Percentiles rank a stretch among this genome's conserved stretches.
Evolutionary conservation across 148 eudicot genomes (phyloP).

Genomic region (Silene conica): DNA sequence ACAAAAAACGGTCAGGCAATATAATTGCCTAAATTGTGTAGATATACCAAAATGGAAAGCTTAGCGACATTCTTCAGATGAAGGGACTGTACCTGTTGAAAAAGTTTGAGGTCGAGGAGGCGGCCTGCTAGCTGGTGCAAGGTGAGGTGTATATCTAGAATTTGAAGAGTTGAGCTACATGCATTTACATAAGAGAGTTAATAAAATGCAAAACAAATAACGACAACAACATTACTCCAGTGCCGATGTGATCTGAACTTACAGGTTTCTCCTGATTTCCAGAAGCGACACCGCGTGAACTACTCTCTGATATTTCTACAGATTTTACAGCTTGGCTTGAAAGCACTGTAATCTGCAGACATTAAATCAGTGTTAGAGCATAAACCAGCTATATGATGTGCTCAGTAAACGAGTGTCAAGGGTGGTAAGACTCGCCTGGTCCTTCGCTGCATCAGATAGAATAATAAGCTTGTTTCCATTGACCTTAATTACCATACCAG

Average conservation of each 20-base stretch:
- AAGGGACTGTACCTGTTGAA: constrained; percentile 5
- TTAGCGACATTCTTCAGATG: not conserved
- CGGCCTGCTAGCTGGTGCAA: constrained; percentile 3
- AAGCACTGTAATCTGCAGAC: constrained; percentile 26
- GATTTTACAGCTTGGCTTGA: constrained; percentile 21
- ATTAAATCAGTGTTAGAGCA: not conserved
- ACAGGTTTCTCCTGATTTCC: constrained; percentile 14
- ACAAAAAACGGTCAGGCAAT: not conserved
- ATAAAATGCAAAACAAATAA: not conserved
- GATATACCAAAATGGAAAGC: not conserved
- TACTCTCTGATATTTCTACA: constrained; percentile 15
- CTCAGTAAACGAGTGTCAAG: not conserved
- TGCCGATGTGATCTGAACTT: constrained; percentile 4
- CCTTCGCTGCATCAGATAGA: constrained; percentile 65
- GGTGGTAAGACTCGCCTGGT: constrained; percentile 41
- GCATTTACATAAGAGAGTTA: not conserved
- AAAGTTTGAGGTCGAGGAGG: constrained; percentile 1
- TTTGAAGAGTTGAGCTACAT: constrained; percentile 3
- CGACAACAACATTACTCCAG: not conserved
- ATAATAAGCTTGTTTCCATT: constrained; percentile 54
- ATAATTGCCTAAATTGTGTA: not conserved
- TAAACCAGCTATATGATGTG: not conserved
- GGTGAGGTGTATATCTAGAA: not conserved
- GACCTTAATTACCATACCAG: constrained; percentile 74
- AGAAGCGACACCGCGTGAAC: not conserved